Evolutionary conservation across 306 rosid species (phyloP).

Genomic region (Castanopsis chinensis): DNA sequence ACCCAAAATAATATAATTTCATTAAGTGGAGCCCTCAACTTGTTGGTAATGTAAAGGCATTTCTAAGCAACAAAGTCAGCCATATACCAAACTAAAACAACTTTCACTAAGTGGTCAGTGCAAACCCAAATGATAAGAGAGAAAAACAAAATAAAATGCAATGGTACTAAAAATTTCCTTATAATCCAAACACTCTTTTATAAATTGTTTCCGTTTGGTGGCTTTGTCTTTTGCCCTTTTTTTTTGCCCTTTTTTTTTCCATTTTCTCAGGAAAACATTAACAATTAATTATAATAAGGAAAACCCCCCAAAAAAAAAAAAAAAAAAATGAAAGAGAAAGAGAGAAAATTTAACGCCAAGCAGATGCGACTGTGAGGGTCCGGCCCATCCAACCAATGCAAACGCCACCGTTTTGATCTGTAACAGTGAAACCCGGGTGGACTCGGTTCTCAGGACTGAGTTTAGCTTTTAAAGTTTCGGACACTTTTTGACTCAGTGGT

Average conservation of each 20-base stretch:
- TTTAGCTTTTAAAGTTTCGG: conserved; percentile 44
- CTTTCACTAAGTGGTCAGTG: conserved; percentile 28
- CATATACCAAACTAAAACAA: background rate
- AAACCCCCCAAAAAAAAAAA: background rate
- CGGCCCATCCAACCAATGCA: conserved; percentile 85
- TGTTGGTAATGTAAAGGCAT: background rate
- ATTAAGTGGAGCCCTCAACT: background rate
- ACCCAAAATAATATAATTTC: background rate
- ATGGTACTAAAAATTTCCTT: conserved; percentile 26
- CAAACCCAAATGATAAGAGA: conserved; percentile 28
- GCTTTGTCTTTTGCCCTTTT: background rate
- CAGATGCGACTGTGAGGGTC: conserved; percentile 85
- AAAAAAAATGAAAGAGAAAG: background rate
- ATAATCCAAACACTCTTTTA: conserved; percentile 55
- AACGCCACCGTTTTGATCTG: conserved; percentile 77
- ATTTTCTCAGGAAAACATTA: conserved; percentile 60
- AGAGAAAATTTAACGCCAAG: conserved; percentile 71
- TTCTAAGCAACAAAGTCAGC: background rate
- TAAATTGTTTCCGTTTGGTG: conserved; percentile 40
- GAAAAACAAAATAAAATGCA: conserved; percentile 8
- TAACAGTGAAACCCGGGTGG: conserved; percentile 57
- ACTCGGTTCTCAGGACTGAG: conserved; percentile 34
- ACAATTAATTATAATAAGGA: conserved; percentile 19
- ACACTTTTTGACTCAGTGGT: conserved; percentile 52
- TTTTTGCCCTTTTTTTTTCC: conserved; percentile 32